Evolutionary conservation across 192 early-diverging fungal genomes (phyloP), one percentile per base, ranked within the genome.

Genomic region (Geosiphon pyriformis): DNA sequence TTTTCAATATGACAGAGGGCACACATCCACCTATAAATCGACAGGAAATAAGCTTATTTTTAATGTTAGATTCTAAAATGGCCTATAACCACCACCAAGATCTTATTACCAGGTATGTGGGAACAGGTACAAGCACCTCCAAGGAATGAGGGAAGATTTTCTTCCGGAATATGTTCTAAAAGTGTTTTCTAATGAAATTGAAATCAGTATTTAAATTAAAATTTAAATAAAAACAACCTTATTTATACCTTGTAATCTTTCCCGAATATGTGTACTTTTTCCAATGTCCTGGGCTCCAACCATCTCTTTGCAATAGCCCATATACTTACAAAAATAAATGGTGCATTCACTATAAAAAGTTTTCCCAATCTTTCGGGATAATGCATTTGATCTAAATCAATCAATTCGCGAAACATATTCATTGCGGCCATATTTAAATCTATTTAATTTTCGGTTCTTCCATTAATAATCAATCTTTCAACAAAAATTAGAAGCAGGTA

Each of bases 281-380:
- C 64, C 59, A 83, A 77, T 54, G 85, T 84, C 25, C 89, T 86
- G 49, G 89, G 89, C 60, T 92, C 90, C 53, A 92, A 76, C 84
- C 88, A 91, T 57, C 75, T 82, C 65, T 85, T 90, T 54, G 89
- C 83, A 53, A 91, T 76, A 25, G 83, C 86, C 86, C 89, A 92
- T n/a, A 86, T 85, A 27, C 81, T 84, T 46, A 88, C 81, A 82
- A 98, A 98, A 49, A 94, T 84, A 61, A 80, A 85, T 3, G 96
- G 96, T 56, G 92, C 88, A 74, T 98, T 98, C 71, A 98, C 91
- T 34, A 98, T 84, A 65, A 87, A 96, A 59, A 96, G 90, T 67
- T 88, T 91, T 69, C 90, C 87, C 61, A 96, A 81, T 73, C 88
- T 91, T 74, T 96, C 96, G 15, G 96, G 96, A 67, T 98, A 98